phyloP scores from a whole-genome alignment of 1,284 basidiomycete genomes.

The Trametes hirsuta region DNA sequence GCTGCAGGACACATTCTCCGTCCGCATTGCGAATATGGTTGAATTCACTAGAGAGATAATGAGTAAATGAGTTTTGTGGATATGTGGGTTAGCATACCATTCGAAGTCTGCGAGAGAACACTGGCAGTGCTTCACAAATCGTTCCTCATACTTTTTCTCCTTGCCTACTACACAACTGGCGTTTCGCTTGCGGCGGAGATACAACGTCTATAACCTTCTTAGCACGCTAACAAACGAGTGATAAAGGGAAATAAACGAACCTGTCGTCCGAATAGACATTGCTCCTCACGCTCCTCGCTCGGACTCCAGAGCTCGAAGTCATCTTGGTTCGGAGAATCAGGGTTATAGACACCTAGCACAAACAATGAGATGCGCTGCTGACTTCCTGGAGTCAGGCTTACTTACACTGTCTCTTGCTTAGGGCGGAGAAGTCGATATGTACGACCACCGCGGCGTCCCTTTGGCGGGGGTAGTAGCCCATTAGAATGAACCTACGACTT shows the following conservation, averaged over 20 bases:
- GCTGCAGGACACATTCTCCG: constrained; percentile 76
- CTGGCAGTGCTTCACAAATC: constrained; percentile 70
- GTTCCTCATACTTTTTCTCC: constrained; percentile 53
- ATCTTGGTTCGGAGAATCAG: constrained; percentile 76
- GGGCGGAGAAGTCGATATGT: constrained; percentile 87
- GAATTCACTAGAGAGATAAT: constrained; percentile 70
- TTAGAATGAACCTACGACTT: constrained; percentile 87
- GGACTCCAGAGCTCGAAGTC: constrained; percentile 98
- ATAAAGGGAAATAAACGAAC: constrained; percentile 41
- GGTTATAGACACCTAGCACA: constrained; percentile 63
- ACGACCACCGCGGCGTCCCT: constrained; percentile 66
- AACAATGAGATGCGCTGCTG: constrained; percentile 15
- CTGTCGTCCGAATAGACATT: constrained; percentile 86
- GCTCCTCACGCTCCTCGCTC: constrained; percentile 76
- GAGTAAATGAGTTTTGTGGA: no score
- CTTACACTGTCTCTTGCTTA: constrained; percentile 79
- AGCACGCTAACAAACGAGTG: not conserved
- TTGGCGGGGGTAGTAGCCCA: constrained; percentile 66
- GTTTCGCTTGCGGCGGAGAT: constrained; percentile 84
- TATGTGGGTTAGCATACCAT: constrained; percentile 61
- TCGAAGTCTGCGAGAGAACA: constrained; percentile 85
- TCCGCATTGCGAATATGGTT: constrained; percentile 74
- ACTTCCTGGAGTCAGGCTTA: constrained; percentile 13
- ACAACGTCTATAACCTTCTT: constrained; percentile 63
- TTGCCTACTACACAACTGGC: constrained; percentile 84